These are phyloP conservation scores for Suillus cothurnatus DNA, from an alignment of 768 basidiomycete species.

Conservation along the genomic window DNA sequence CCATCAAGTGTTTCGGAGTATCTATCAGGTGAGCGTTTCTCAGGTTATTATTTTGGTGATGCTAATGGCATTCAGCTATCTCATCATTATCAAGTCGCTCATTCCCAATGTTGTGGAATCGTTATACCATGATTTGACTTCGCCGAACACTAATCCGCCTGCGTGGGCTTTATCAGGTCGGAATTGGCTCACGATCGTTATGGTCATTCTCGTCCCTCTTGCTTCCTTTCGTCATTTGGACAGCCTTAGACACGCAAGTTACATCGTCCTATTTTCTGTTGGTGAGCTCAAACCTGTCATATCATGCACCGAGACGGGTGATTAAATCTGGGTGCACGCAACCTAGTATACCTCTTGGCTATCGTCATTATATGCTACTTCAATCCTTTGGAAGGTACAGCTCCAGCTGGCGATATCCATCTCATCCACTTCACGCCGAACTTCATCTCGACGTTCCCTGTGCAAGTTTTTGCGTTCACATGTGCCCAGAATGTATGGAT, in stretches of 20 bases:
- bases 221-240: slow-evolving; percentile 83
- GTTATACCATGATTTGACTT: slow-evolving; percentile 76
- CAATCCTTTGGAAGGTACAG: slow-evolving; percentile 66
- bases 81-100: slow-evolving; percentile 91
- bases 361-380: slow-evolving; percentile 85
- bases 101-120: slow-evolving; percentile 90
- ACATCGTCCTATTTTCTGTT: slow-evolving; percentile 87
- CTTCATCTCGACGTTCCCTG: slow-evolving; percentile 86
- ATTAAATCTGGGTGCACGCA: not conserved
- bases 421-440: slow-evolving; percentile 73
- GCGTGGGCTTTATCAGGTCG: slow-evolving; percentile 74
- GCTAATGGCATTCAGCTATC: slow-evolving; percentile 53
- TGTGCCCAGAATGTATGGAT: slow-evolving; percentile 86
- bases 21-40: slow-evolving; percentile 70
- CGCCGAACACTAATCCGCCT: slow-evolving; percentile 65
- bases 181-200: slow-evolving; percentile 82
- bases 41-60: not conserved
- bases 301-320: not conserved
- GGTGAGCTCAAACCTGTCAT: slow-evolving; percentile 51
- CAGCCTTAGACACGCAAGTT: slow-evolving; percentile 88
- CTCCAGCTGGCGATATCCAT: slow-evolving; percentile 65
- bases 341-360: slow-evolving; percentile 71
- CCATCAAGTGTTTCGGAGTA: slow-evolving; percentile 96
- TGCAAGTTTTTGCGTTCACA: slow-evolving; percentile 92
- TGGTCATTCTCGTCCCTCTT: slow-evolving; percentile 77